Evolutionary conservation across 2,329 filamentous ascomycete species (phyloP).

Genomic region (Pseudogymnoascus sp.): DNA sequence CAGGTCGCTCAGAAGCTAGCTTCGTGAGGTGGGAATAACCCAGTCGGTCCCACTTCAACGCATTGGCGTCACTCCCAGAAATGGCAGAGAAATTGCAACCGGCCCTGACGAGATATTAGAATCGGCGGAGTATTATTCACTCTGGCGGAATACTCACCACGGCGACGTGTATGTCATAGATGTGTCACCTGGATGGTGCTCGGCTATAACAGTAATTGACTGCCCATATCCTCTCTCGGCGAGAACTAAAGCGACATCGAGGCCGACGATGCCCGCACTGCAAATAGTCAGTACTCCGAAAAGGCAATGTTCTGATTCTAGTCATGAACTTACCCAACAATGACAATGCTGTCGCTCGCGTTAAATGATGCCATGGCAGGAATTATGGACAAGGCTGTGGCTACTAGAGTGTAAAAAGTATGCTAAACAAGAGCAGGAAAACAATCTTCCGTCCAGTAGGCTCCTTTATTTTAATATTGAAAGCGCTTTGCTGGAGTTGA

Average conservation of each 20-base stretch:
- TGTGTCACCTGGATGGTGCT: conserved; percentile 35
- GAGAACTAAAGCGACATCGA: conserved; percentile 33
- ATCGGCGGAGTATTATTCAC: not conserved
- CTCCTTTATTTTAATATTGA: not conserved
- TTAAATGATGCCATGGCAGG: not conserved
- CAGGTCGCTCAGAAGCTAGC: conserved; percentile 26
- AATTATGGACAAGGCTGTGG: not conserved
- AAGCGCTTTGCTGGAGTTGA: not conserved
- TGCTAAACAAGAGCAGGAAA: not conserved
- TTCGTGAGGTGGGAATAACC: conserved; percentile 33
- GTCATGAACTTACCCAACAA: not conserved
- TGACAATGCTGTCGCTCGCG: conserved; percentile 9
- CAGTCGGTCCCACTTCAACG: conserved; percentile 34
- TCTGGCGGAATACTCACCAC: conserved; percentile 28
- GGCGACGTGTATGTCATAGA: conserved; percentile 34
- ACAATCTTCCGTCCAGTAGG: not conserved
- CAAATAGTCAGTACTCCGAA: not conserved
- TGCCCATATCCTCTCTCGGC: conserved; percentile 29
- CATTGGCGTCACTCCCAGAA: conserved; percentile 34
- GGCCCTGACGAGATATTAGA: conserved; percentile 25
- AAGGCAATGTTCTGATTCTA: not conserved
- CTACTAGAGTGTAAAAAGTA: not conserved
- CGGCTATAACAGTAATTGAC: conserved; percentile 32
- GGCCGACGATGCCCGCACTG: conserved; percentile 30
- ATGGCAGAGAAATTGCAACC: conserved; percentile 39